Conservation (phyloP, 1,139 yeast species). For the Candida neerlandica region DNA sequence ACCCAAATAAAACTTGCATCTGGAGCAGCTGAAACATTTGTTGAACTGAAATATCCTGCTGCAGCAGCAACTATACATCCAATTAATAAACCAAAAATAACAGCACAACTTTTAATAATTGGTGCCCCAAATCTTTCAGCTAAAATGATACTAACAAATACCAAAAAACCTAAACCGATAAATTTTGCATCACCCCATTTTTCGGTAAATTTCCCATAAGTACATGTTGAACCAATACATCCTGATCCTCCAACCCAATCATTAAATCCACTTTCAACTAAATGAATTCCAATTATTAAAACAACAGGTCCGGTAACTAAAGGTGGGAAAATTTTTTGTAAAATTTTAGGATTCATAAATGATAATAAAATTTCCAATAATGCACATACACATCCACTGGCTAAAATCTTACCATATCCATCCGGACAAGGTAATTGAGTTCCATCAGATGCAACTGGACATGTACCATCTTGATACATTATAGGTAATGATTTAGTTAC, state of each 20-base stretch:
- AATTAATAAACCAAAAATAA: constrained; percentile 75
- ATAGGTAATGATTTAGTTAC: constrained; percentile 74
- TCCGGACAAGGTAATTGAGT: constrained; percentile 78
- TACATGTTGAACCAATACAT: constrained; percentile 49
- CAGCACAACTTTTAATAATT: constrained; percentile 91
- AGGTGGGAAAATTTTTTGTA: constrained; percentile 81
- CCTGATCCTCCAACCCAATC: constrained; percentile 92
- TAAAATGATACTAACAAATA: constrained; percentile 68
- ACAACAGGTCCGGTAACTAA: constrained; percentile 93
- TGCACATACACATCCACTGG: constrained; percentile 77
- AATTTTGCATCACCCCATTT: constrained; percentile 87
- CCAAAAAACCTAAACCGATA: constrained; percentile 84
- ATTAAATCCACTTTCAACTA: constrained; percentile 69
- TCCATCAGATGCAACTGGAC: constrained; percentile 64
- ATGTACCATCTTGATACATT: constrained; percentile 74
- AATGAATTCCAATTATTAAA: constrained; percentile 70
- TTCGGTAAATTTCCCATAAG: constrained; percentile 23
- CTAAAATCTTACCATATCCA: constrained; percentile 86
- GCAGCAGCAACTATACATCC: constrained; percentile 95
- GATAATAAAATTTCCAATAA: constrained; percentile 70
- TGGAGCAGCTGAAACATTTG: constrained; percentile 67
- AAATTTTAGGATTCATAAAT: constrained; percentile 69
- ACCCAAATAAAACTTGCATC: constrained; percentile 86
- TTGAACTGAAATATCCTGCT: constrained; percentile 69
- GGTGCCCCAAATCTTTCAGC: constrained; percentile 93